Percentiles rank a stretch among this genome's conserved stretches.
Evolutionary conservation across 148 eudicot genomes (phyloP).

Genomic region (Rhododendron simsii): DNA sequence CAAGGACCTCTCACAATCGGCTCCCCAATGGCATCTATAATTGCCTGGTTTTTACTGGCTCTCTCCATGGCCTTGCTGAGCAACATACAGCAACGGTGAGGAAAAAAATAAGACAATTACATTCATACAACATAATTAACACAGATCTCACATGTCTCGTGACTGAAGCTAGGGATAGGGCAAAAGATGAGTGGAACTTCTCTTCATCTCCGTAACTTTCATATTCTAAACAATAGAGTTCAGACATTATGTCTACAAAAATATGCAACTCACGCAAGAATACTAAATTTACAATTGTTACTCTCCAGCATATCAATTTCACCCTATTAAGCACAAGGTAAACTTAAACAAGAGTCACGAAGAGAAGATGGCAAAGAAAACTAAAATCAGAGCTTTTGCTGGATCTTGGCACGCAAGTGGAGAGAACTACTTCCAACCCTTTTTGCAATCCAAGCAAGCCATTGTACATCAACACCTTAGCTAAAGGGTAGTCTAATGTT

Average conservation of each 20-base stretch:
- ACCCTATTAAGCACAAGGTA: neutral
- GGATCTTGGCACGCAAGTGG: neutral
- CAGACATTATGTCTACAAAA: neutral
- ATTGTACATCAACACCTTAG: neutral
- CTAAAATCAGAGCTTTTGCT: neutral
- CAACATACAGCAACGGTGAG: neutral
- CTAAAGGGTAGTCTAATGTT: neutral
- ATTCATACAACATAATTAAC: neutral
- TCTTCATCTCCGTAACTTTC: neutral
- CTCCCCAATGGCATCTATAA: conserved; percentile 71
- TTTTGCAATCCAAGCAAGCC: neutral
- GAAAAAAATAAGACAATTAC: neutral
- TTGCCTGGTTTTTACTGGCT: conserved; percentile 56
- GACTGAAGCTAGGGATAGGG: neutral
- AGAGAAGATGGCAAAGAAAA: neutral
- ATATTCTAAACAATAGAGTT: neutral
- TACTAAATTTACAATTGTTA: neutral
- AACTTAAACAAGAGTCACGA: neutral
- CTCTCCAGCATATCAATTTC: conserved; percentile 1
- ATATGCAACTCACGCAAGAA: neutral
- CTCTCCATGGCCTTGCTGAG: conserved; percentile 92
- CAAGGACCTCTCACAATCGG: conserved; percentile 91
- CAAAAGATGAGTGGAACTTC: neutral
- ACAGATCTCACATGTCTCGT: neutral
- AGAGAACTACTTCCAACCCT: neutral